These are phyloP conservation scores for Graphium sp. DNA, from an alignment of 2,329 filamentous ascomycete species.

Conservation along the genomic window DNA sequence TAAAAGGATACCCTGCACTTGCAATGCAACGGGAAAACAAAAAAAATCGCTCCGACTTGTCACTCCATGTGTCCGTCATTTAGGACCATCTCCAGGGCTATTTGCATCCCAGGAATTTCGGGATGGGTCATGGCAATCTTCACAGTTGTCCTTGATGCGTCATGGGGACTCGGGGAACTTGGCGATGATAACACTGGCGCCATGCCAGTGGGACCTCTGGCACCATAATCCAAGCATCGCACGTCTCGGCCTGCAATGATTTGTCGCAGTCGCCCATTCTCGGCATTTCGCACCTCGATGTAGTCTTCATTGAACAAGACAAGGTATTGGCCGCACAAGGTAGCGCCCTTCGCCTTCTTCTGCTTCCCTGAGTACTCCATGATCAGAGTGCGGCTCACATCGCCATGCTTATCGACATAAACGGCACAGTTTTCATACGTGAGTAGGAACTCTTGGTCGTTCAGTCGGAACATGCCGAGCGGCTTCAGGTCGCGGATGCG, in stretches of 20 bases:
- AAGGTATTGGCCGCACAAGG: slow-evolving; percentile 81
- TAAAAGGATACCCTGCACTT: not conserved
- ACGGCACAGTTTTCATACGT: slow-evolving; percentile 94
- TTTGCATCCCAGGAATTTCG: slow-evolving; percentile 65
- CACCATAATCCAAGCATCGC: slow-evolving; percentile 74
- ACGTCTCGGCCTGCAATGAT: slow-evolving; percentile 89
- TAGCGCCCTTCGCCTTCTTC: slow-evolving; percentile 63
- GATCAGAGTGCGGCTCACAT: slow-evolving; percentile 82
- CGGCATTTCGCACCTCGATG: slow-evolving; percentile 89
- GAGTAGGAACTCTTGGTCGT: slow-evolving; percentile 80
- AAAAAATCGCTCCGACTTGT: slow-evolving; percentile 15
- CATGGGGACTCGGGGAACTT: slow-evolving; percentile 7
- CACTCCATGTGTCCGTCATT: slow-evolving; percentile 67
- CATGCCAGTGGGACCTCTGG: slow-evolving; percentile 41
- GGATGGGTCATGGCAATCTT: slow-evolving; percentile 96
- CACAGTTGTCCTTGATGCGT: slow-evolving; percentile 47
- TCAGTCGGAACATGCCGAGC: slow-evolving; percentile 90
- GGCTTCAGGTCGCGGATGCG: slow-evolving; percentile 73
- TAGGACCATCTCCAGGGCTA: slow-evolving; percentile 81
- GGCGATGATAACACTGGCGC: too few species aligned
- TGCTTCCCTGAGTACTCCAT: slow-evolving; percentile 97
- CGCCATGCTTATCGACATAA: slow-evolving; percentile 95
- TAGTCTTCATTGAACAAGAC: slow-evolving; percentile 93
- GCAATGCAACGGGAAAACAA: slow-evolving; percentile 1
- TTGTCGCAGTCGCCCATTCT: slow-evolving; percentile 84